Conservation (phyloP, 1,284 basidiomycete genomes). For the Psilocybe mexicana region DNA sequence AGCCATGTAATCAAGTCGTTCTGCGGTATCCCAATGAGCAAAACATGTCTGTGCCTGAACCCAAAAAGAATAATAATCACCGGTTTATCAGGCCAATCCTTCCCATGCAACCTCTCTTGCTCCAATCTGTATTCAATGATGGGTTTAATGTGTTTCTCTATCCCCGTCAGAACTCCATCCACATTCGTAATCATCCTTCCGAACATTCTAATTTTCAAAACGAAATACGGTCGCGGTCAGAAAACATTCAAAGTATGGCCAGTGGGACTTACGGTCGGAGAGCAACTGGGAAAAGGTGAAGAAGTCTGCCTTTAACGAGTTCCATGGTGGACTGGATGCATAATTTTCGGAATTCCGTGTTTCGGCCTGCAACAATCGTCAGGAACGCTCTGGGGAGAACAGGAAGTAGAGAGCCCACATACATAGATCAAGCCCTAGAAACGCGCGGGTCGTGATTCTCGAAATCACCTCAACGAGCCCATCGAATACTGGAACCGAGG, state of each 20-base stretch:
- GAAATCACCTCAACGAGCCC: constrained; percentile 36
- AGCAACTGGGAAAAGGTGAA: constrained; percentile 14
- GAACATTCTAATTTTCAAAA: not conserved
- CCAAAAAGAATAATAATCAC: constrained; percentile 20
- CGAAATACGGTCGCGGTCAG: not conserved
- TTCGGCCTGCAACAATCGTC: constrained; percentile 12
- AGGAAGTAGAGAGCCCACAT: constrained; percentile 13
- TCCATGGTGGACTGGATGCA: constrained; percentile 16
- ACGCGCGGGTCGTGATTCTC: constrained; percentile 39
- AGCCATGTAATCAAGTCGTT: constrained; percentile 44
- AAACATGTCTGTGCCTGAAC: not conserved
- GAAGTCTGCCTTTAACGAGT: constrained; percentile 11
- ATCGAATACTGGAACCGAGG: constrained; percentile 26
- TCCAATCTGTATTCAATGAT: constrained; percentile 39
- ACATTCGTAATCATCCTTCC: constrained; percentile 22
- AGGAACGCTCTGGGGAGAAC: not conserved
- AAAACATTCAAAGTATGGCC: not conserved
- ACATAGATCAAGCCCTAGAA: constrained; percentile 45
- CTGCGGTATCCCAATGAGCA: constrained; percentile 16
- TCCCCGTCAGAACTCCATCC: constrained; percentile 25
- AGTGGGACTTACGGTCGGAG: constrained; percentile 16
- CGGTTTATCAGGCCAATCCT: constrained; percentile 37
- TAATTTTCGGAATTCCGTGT: constrained; percentile 16
- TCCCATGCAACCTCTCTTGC: constrained; percentile 35
- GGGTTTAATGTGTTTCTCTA: constrained; percentile 30